Base-by-base conservation (phyloP, 2,329 filamentous ascomycete species). In the Sphaerulina vaccinii region DNA sequence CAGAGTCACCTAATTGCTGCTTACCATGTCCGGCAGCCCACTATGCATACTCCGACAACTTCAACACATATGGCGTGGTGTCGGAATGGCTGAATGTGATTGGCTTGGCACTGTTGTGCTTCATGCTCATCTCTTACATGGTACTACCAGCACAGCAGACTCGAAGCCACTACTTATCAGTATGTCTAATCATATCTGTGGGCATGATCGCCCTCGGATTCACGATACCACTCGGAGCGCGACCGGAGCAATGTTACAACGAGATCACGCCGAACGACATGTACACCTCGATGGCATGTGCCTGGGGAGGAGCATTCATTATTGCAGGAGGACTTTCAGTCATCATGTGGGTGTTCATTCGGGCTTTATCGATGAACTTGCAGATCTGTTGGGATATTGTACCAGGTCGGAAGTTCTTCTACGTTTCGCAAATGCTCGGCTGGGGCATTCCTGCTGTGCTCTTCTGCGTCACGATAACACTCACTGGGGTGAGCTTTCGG, bases 321-420 rank as follows among this genome's bases (percentile, higher is more conserved):
- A 80, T 97, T 44, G 81, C 91, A 23, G 93, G 93, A 47, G 93
- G 91, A 37, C 88, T 91, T 79, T 81, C 83, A 23, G 88, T 85
- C 39, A 83, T 90, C 24, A 84, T 95, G 70, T 99, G 93, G 92
- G 81, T 91, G 58, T 95, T 96, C 68, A 79, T 96, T 54, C 84
- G 93, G 57, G 88, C 92, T 0, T 74, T 97, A 27, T 95, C 90
- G 3, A 85, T 99, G 63, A 93, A 99, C 71, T 83, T 99, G 21
- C 93, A 61, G 46, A 96, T 99, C 59, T 96, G 91, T 76, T 99
- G 93, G 93, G 90, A 97, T 70, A 80, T 95, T 27, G 84, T 92
- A 6, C 88, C 95, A 3, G 93, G 93, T 33, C 82, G 84, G 38
- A 87, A 81, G 63, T 97, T 96, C 71, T 96, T 96, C 83, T 90